Base-by-base conservation (phyloP, 148 eudicot genomes). In the Cornus controversa region DNA sequence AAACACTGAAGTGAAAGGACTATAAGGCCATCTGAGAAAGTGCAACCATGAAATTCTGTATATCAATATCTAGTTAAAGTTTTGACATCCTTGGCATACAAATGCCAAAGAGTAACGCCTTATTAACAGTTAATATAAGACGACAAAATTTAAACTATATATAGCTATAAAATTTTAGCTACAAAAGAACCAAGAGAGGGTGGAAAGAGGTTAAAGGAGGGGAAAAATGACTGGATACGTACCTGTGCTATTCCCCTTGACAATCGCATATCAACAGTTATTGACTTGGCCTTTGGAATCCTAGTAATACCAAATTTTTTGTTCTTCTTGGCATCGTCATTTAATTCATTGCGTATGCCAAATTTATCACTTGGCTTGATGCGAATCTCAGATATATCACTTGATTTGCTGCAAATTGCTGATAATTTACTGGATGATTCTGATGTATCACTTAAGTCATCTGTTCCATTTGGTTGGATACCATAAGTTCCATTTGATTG, bases 161-260 rank as follows among this genome's bases (percentile, higher is more conserved):
- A 50, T 45, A 25, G 77, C 69, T 29, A 40, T 26, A 37, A 23
- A 10, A 47, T 50, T 66, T 66, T 40, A 74, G 72, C 67, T 25
- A 57, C 20, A 40, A 79, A 67, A 10, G 27, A 53, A 66, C 66
- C 36, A 50, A 73, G 40, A 20, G 72, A 66, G 69, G 50, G n/a
- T 54, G 60, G 24, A 7, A 18, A 60, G 25, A 20, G 64, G 23
- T 60, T 18, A 60, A 40, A 40, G 22, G 22, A 20, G 20, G 10
- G 11, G 3, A 60, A 60, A 72, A 67, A 69, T 37, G 75, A 57
- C 67, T 26, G 31, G 72, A 76, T 78, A 76, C 83, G 76, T 80
- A 95, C 99, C 94, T 90, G 89, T 37, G 99, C 92, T 77, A 96
- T 93, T 79, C 99, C 99, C 84, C 94, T 91, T 28, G 99, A 93